Percentiles rank a stretch among this genome's conserved stretches.
These are phyloP conservation scores for Naganishia kalamii DNA, from an alignment of 768 basidiomycete genomes.

Conservation along the genomic window DNA sequence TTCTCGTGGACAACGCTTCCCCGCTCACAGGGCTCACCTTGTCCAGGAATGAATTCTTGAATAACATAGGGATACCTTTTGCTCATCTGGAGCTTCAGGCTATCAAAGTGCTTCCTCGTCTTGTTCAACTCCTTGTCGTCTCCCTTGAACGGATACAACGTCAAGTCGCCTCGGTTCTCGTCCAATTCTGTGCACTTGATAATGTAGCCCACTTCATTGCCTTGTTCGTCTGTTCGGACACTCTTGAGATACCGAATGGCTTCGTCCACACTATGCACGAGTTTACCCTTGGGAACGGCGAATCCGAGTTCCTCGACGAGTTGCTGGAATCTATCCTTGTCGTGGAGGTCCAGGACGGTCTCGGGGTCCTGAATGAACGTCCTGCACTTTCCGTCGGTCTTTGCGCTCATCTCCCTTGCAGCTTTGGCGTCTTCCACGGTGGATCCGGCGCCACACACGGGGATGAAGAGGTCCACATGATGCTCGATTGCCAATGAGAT, in stretches of 20 bases:
- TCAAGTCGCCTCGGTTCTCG: constrained; percentile 45
- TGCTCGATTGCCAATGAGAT: constrained; percentile 34
- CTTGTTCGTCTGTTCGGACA: constrained; percentile 22
- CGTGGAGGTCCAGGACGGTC: constrained; percentile 38
- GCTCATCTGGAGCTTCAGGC: constrained; percentile 27
- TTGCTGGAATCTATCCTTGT: constrained; percentile 44
- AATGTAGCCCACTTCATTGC: constrained; percentile 32
- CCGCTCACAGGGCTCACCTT: constrained; percentile 29
- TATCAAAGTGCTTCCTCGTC: constrained; percentile 30
- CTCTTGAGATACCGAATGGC: constrained; percentile 32
- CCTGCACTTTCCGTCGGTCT: constrained; percentile 33
- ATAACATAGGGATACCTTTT: constrained; percentile 42
- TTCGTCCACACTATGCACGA: constrained; percentile 33
- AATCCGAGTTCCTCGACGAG: constrained; percentile 39
- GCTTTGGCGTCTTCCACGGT: constrained; percentile 44
- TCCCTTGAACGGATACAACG: constrained; percentile 36
- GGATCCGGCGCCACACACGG: constrained; percentile 42
- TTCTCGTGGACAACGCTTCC: neutral
- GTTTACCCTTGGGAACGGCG: constrained; percentile 32
- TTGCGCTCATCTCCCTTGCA: constrained; percentile 35
- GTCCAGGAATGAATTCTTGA: constrained; percentile 46
- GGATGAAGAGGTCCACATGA: constrained; percentile 39
- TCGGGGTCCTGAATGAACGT: constrained; percentile 43
- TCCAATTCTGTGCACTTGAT: constrained; percentile 46
- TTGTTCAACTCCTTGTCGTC: constrained; percentile 32